phyloP scores from a whole-genome alignment of 2,329 filamentous ascomycete species.

The Pyrenochaeta sp. region DNA sequence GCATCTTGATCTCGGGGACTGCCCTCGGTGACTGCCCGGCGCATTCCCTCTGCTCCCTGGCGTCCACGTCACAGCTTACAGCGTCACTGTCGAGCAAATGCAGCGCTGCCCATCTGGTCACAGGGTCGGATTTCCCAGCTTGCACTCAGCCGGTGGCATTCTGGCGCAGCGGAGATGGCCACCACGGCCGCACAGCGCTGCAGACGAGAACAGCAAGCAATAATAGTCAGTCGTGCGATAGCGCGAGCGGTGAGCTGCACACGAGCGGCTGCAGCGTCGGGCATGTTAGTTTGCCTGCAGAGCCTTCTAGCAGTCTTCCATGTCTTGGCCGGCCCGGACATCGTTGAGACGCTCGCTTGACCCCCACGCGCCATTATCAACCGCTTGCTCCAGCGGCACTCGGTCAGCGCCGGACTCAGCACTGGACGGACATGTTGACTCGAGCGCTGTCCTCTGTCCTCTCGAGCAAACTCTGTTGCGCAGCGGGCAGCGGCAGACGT shows the following conservation, averaged over 20 bases:
- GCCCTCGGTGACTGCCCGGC: too few relatives aligned
- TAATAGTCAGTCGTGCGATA: neutral
- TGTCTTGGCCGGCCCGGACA: slow-evolving; percentile 17
- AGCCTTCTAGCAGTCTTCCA: slow-evolving; percentile 14
- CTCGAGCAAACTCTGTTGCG: neutral
- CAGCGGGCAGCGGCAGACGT: slow-evolving; percentile 6
- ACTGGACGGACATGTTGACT: too few relatives aligned
- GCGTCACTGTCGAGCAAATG: slow-evolving; percentile 2
- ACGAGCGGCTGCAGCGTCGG: slow-evolving; percentile 14
- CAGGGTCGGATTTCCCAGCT: slow-evolving; percentile 1
- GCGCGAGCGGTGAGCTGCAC: slow-evolving; percentile 21
- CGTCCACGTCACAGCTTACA: slow-evolving; percentile 25
- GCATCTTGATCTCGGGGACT: too few relatives aligned
- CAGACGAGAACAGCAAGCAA: too few relatives aligned
- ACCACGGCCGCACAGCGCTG: slow-evolving; percentile 7
- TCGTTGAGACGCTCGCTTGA: slow-evolving; percentile 19
- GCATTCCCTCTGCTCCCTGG: slow-evolving; percentile 12
- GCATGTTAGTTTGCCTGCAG: slow-evolving; percentile 5
- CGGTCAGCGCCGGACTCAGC: slow-evolving; percentile 10
- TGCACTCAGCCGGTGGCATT: neutral
- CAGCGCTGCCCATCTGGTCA: slow-evolving; percentile 15
- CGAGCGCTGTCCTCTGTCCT: too few relatives aligned
- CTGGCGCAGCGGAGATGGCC: slow-evolving; percentile 10
- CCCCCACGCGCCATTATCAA: slow-evolving; percentile 51
- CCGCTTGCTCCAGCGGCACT: slow-evolving; percentile 12